Conservation (phyloP, 169 alveolate genomes). For the Theileria annulata region DNA sequence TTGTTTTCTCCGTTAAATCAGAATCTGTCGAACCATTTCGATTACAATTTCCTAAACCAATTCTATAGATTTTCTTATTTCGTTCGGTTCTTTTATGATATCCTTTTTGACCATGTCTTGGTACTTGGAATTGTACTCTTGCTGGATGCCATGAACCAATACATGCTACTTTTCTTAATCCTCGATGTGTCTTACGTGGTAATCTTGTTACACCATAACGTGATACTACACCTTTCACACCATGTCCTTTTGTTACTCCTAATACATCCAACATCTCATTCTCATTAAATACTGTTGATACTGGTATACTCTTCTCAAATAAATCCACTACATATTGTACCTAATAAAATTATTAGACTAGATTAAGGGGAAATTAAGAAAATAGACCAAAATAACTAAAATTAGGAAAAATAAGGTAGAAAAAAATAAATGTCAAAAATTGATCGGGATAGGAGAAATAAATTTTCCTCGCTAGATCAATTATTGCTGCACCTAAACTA, state of each 20-base stretch:
- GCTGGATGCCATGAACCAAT: slow-evolving; percentile 99
- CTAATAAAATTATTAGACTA: slow-evolving; percentile 20
- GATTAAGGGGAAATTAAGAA: no score
- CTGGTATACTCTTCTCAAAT: slow-evolving; percentile 96
- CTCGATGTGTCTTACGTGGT: slow-evolving; percentile 99
- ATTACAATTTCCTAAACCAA: slow-evolving; percentile 93
- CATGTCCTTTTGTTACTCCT: slow-evolving; percentile 99
- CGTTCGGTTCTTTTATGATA: slow-evolving; percentile 99
- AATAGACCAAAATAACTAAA: no score
- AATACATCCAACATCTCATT: slow-evolving; percentile 97
- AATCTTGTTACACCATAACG: slow-evolving; percentile 99
- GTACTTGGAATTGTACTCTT: slow-evolving; percentile 98
- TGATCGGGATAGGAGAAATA: no score
- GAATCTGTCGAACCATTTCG: slow-evolving; percentile 96
- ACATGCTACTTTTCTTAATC: slow-evolving; percentile 99
- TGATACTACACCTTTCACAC: slow-evolving; percentile 97
- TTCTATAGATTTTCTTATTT: slow-evolving; percentile 98
- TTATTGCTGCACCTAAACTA: no score
- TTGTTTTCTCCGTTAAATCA: slow-evolving; percentile 96
- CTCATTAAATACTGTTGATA: slow-evolving; percentile 92
- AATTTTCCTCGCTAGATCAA: no score
- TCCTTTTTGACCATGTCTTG: slow-evolving; percentile 99
- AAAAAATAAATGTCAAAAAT: no score
- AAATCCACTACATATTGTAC: slow-evolving; percentile 92
- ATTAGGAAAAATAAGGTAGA: no score